These are phyloP conservation scores for Scleroderma bovista DNA, from an alignment of 768 basidiomycete genomes.

Conservation along the genomic window DNA sequence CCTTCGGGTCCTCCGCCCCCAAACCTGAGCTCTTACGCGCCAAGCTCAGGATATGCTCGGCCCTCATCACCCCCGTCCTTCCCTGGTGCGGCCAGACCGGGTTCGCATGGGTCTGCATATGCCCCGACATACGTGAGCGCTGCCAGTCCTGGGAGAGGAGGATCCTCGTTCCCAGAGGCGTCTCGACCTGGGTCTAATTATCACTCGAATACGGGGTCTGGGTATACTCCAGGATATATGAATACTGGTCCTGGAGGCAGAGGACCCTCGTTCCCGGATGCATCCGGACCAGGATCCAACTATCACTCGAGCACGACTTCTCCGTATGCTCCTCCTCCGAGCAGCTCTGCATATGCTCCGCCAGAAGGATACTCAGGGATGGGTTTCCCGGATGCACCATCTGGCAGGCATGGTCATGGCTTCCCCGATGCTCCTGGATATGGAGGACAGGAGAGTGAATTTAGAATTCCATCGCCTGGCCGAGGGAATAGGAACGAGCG, in stretches of 20 bases:
- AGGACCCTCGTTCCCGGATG: constrained; percentile 6
- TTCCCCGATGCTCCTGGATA: constrained; percentile 36
- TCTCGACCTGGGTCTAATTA: constrained; percentile 7
- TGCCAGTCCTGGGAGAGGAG: constrained; percentile 8
- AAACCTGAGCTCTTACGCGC: constrained; percentile 6
- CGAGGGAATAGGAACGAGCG: not conserved
- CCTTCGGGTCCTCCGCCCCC: constrained; percentile 7
- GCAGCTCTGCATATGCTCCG: not conserved
- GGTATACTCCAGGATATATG: constrained; percentile 15
- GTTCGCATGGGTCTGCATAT: constrained; percentile 24
- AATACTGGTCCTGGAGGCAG: constrained; percentile 6
- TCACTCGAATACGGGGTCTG: constrained; percentile 8
- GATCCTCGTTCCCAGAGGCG: constrained; percentile 4
- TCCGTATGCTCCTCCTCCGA: constrained; percentile 16
- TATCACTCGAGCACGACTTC: constrained; percentile 4
- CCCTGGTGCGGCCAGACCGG: not conserved
- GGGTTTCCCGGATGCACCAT: constrained; percentile 11
- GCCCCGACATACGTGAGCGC: constrained; percentile 9
- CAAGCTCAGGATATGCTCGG: constrained; percentile 11
- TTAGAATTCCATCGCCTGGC: constrained; percentile 1
- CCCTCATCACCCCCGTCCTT: not conserved
- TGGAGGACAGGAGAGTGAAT: constrained; percentile 13
- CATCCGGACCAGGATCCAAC: constrained; percentile 7
- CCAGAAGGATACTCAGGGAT: not conserved
- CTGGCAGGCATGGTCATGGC: constrained; percentile 24